These are phyloP conservation scores for Aquilaria sinensis DNA, from an alignment of 345 rosid genomes.

Conservation along the genomic window DNA sequence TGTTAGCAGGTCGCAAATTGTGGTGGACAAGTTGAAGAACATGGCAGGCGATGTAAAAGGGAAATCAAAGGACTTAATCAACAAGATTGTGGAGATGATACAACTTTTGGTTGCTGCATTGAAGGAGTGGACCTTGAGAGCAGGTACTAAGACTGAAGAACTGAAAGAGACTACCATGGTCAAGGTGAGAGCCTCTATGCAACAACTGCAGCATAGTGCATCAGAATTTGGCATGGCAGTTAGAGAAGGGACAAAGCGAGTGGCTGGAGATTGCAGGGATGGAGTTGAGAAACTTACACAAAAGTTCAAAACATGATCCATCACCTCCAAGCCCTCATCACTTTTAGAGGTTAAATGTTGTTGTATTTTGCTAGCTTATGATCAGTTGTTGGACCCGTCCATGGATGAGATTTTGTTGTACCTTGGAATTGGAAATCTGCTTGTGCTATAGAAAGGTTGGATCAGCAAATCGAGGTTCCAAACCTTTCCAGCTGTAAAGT, in stretches of 20 bases:
- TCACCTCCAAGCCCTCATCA: neutral
- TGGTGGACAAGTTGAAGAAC: slow-evolving; percentile 51
- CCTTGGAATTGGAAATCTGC: too few species aligned
- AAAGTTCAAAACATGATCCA: slow-evolving; percentile 42
- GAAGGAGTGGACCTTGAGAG: slow-evolving; percentile 33
- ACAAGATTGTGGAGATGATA: slow-evolving; percentile 43
- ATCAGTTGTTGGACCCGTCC: neutral
- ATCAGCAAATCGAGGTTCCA: too few species aligned
- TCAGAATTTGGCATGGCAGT: slow-evolving; percentile 37
- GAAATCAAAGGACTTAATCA: slow-evolving; percentile 46
- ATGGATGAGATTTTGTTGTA: too few species aligned
- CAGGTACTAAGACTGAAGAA: slow-evolving; percentile 26
- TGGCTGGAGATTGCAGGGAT: slow-evolving; percentile 57
- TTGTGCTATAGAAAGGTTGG: too few species aligned
- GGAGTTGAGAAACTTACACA: slow-evolving; percentile 64
- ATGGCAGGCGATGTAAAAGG: slow-evolving; percentile 45
- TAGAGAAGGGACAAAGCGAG: slow-evolving; percentile 50
- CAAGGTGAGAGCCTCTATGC: slow-evolving; percentile 34
- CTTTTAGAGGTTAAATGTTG: neutral
- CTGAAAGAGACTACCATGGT: slow-evolving; percentile 14
- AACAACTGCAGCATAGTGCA: slow-evolving; percentile 51
- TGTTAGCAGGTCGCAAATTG: slow-evolving; percentile 43
- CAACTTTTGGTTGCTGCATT: slow-evolving; percentile 30
- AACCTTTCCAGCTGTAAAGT: too few species aligned
- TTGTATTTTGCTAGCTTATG: slow-evolving; percentile 9